Percentiles rank a stretch among this genome's conserved stretches.
Conservation (phyloP, 2,329 filamentous ascomycete genomes). For the Paracorniculantispora psalliotae region DNA sequence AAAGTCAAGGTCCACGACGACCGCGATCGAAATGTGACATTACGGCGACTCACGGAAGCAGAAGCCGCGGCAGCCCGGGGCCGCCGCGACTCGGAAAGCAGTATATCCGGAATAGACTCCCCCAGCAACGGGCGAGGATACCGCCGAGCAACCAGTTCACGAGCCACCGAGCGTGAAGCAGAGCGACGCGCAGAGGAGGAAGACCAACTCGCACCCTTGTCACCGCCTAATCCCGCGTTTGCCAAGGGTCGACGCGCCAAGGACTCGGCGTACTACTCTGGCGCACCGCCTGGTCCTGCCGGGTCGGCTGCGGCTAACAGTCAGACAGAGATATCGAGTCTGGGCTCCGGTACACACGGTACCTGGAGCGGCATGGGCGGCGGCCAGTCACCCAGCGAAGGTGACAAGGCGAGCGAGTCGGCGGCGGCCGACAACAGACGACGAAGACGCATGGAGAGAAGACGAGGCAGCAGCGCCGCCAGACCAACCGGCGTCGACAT, state of each 20-base stretch:
- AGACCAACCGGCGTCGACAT: constrained; percentile 32
- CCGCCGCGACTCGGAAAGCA: constrained; percentile 47
- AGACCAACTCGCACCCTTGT: constrained; percentile 39
- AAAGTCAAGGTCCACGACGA: constrained; percentile 58
- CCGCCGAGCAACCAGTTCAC: constrained; percentile 47
- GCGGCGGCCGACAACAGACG: constrained; percentile 46
- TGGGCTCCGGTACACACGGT: constrained; percentile 45
- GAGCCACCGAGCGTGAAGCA: constrained; percentile 41
- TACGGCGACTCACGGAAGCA: constrained; percentile 56
- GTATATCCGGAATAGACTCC: constrained; percentile 52
- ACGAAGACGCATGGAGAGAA: constrained; percentile 50
- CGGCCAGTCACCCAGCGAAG: constrained; percentile 39
- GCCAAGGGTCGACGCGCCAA: constrained; percentile 48
- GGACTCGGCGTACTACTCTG: constrained; percentile 59
- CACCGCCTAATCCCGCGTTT: constrained; percentile 53
- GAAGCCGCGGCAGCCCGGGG: constrained; percentile 45
- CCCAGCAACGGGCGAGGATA: constrained; percentile 45
- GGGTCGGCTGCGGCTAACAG: constrained; percentile 34
- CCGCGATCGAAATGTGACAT: constrained; percentile 54
- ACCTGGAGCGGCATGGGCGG: constrained; percentile 50
- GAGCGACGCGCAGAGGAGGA: constrained; percentile 40
- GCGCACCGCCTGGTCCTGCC: constrained; percentile 38
- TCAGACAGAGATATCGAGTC: constrained; percentile 40
- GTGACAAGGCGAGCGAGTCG: constrained; percentile 28
- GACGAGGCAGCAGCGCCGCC: constrained; percentile 35